phyloP scores from a whole-genome alignment of 2,329 filamentous ascomycete species.

The Monosporascus ibericus region DNA sequence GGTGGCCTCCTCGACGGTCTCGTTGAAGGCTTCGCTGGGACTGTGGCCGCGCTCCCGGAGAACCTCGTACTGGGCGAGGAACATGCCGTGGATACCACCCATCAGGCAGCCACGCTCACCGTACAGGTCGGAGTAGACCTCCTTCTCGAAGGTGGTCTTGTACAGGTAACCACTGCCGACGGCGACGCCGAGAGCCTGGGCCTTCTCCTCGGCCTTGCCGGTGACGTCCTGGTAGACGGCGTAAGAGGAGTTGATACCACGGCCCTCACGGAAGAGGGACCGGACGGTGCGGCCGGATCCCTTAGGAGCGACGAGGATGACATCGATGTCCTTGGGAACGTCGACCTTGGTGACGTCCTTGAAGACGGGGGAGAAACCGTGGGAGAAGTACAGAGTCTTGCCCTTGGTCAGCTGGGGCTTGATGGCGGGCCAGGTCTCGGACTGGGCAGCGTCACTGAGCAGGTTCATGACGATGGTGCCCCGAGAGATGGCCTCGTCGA shows the following conservation, averaged over 20 bases:
- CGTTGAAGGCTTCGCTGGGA: constrained; percentile 99
- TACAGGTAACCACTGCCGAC: constrained; percentile 98
- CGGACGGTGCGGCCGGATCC: constrained; percentile 98
- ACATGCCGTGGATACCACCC: constrained; percentile 99
- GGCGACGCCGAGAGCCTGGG: constrained; percentile 90
- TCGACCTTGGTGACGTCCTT: constrained; percentile 99
- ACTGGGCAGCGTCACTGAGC: constrained; percentile 94
- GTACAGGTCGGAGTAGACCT: constrained; percentile 99
- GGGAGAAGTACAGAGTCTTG: constrained; percentile 99
- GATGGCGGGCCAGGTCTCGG: constrained; percentile 96
- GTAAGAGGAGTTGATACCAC: constrained; percentile 98
- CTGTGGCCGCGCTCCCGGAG: constrained; percentile 97
- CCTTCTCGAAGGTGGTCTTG: constrained; percentile 99
- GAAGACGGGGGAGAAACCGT: constrained; percentile 99
- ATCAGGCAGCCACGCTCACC: constrained; percentile 99
- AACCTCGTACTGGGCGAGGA: constrained; percentile 99
- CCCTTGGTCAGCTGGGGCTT: constrained; percentile 98
- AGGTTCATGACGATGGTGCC: constrained; percentile 99
- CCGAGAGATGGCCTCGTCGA: constrained; percentile 90
- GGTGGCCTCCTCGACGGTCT: constrained; percentile 99
- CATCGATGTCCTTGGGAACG: constrained; percentile 89
- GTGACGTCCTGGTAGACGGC: constrained; percentile 98
- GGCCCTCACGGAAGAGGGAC: constrained; percentile 97
- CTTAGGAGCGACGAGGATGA: constrained; percentile 99
- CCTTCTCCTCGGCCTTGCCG: constrained; percentile 97